These are phyloP conservation scores for Cystofilobasidium bisporidii DNA, from an alignment of 768 basidiomycete genomes.

Conservation along the genomic window DNA sequence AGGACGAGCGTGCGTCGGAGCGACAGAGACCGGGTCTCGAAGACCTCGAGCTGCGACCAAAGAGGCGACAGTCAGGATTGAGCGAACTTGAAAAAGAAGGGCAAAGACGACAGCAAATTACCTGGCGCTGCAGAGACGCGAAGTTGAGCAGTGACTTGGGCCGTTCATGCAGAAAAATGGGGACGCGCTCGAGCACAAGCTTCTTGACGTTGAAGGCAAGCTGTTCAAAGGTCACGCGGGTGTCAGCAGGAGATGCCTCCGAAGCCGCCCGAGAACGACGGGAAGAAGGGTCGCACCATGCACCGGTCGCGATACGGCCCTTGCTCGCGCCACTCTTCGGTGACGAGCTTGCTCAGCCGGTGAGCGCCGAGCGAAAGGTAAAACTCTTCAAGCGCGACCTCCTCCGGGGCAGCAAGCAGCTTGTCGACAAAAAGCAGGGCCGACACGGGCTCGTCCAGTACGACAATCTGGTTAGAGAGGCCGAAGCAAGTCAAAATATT, in stretches of 20 bases:
- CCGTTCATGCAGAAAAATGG: constrained; percentile 85
- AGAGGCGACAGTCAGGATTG: background rate
- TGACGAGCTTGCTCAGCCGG: constrained; percentile 60
- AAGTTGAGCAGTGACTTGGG: constrained; percentile 35
- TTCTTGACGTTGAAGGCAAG: constrained; percentile 46
- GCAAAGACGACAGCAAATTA: constrained; percentile 28
- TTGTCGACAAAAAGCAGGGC: constrained; percentile 72
- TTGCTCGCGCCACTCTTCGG: constrained; percentile 62
- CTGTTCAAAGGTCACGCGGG: constrained; percentile 1
- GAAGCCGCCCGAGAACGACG: too few relatives aligned
- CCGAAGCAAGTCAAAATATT: background rate
- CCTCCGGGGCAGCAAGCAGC: constrained; percentile 50
- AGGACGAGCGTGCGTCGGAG: constrained; percentile 43
- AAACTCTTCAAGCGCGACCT: constrained; percentile 83
- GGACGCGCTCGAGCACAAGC: constrained; percentile 70
- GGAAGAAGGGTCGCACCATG: constrained; percentile 43
- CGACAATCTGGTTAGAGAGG: constrained; percentile 48
- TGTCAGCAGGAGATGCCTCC: too few relatives aligned
- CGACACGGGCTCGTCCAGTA: constrained; percentile 77
- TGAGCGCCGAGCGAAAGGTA: constrained; percentile 67
- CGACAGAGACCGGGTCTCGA: constrained; percentile 34
- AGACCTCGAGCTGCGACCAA: constrained; percentile 35
- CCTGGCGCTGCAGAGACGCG: constrained; percentile 38
- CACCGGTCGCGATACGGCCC: constrained; percentile 48
- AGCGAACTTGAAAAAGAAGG: background rate